Evolutionary conservation across 208 protist genomes (phyloP), one percentile per base, ranked within the genome.

Genomic region (Wallacemonas sp.): DNA sequence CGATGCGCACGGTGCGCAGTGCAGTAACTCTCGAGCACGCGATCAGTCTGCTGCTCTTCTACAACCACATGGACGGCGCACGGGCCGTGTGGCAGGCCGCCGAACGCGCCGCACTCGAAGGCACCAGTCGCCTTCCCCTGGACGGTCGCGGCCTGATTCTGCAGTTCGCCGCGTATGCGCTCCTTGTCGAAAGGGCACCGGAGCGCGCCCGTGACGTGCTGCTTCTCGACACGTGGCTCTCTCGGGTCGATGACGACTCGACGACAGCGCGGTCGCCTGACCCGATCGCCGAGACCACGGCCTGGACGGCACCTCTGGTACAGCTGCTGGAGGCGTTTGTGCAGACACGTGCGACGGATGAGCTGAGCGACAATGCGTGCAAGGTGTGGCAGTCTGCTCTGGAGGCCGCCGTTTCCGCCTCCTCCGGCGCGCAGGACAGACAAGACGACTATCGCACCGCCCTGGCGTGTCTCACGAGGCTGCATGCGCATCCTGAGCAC

Each of bases 161-260:
- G 8, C 57, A 72, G 68, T 62, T 91, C 28, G 52, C 81, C 1
- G 50, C 82, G 23, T 86, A 82, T 41, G 39, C 70, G 4, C 54
- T 87, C 50, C 36, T 91, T 42, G 74, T 87, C 61, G 74, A 87
- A 28, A 39, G 48, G 4, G 62, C 83, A 23, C 54, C 44, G 23
- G 61, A 66, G 32, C 75, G 72, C 18, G 73, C 74, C 25, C 61
- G 67, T 22, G 85, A 87, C 52, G 29, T 83, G 55, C 62, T 77
- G 57, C 77, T 83, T 12, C 38, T 83, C 52, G 39, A 50, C 12
- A 22, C 39, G 14, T 49, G 29, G 29, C 3, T 54, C 29, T 4
- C 25, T n/a, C n/a, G n/a, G n/a, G n/a, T n/a, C n/a, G n/a, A n/a
- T n/a, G n/a, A n/a, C n/a, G n/a, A n/a, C n/a, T n/a, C n/a, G n/a